These are phyloP conservation scores for Trametes gibbosa DNA, from an alignment of 768 basidiomycete genomes.

Conservation along the genomic window DNA sequence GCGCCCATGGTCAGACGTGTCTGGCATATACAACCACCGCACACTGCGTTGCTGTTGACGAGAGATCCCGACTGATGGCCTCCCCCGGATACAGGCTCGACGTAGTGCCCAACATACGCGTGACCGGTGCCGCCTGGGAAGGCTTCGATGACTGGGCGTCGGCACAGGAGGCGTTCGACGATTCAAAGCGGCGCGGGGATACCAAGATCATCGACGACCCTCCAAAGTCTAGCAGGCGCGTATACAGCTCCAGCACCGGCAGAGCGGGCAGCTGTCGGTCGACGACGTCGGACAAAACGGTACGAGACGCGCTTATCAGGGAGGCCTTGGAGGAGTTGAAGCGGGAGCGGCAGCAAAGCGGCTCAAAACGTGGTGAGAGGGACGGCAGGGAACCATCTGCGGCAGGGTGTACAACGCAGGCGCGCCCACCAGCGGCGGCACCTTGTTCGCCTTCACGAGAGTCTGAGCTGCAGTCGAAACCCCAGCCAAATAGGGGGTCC, in stretches of 20 bases:
- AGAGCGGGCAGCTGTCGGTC: not conserved
- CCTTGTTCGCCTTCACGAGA: no score
- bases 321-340: not conserved
- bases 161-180: conserved; percentile 5
- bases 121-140: not conserved
- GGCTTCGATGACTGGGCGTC: conserved; percentile 3
- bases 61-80: not conserved
- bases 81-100: conserved; percentile 6
- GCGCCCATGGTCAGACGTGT: not conserved
- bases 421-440: no score
- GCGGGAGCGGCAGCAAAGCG: not conserved
- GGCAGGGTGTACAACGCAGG: not conserved
- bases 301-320: not conserved
- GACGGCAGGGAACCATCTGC: not conserved
- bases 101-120: not conserved
- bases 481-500: not conserved
- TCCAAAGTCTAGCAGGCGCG: not conserved
- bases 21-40: not conserved
- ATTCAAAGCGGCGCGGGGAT: not conserved
- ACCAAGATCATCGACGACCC: not conserved
- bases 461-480: not conserved
- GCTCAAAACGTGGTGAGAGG: not conserved
- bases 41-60: not conserved
- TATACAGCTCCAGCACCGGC: not conserved
- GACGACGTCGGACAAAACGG: not conserved